Evolutionary conservation across 495 filamentous ascomycete species (phyloP).

Genomic region (Trichoderma reesei): DNA sequence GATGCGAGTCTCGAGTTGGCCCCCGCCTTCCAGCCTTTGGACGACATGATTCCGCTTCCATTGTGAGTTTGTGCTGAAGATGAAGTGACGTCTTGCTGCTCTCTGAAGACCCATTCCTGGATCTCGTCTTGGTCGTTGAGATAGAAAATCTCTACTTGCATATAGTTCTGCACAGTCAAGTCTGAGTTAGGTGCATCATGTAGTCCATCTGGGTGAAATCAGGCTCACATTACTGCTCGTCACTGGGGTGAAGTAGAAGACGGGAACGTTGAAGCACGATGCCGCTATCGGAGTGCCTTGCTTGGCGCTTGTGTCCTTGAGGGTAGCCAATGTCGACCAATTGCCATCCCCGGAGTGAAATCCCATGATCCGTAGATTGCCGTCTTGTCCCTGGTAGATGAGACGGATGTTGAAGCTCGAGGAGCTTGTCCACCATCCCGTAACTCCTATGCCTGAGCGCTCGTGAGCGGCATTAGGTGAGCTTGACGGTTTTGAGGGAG

Average conservation of each 20-base stretch:
- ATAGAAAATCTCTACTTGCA: neutral
- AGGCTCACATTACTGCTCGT: conserved; percentile 1
- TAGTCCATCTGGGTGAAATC: neutral
- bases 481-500: too few relatives aligned
- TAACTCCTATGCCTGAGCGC: neutral
- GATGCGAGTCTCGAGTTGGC: neutral
- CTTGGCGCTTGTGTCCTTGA: neutral
- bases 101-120: neutral
- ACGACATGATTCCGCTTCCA: neutral
- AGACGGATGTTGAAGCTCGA: neutral
- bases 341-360: neutral
- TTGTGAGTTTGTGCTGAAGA: neutral
- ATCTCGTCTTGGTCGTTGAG: neutral
- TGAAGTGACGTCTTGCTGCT: neutral
- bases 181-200: neutral
- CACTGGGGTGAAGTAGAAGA: neutral
- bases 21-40: neutral
- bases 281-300: neutral
- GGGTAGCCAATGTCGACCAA: neutral
- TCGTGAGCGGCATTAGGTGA: neutral
- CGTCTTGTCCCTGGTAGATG: neutral
- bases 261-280: neutral
- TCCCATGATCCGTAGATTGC: neutral
- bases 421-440: neutral
- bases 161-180: neutral